Evolutionary conservation across 768 basidiomycete species (phyloP).

Genomic region (Mycena haematopus): DNA sequence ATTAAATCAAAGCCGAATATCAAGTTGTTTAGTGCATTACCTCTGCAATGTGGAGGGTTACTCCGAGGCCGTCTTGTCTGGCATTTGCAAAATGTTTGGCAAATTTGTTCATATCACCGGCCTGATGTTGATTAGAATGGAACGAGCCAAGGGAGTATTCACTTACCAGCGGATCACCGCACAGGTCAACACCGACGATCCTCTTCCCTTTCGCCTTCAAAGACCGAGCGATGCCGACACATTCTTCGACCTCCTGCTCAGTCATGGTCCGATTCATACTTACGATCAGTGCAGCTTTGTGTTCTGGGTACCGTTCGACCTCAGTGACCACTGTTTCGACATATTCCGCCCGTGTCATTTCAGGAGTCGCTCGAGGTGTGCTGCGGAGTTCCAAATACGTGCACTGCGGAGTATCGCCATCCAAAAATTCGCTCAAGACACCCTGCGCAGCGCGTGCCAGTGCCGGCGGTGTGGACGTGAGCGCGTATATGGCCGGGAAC

Average conservation of each 20-base stretch:
- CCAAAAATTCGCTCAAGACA: slow-evolving; percentile 72
- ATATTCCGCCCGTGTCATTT: slow-evolving; percentile 68
- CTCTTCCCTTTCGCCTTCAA: slow-evolving; percentile 63
- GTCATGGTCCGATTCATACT: slow-evolving; percentile 78
- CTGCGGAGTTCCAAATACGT: slow-evolving; percentile 84
- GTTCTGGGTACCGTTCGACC: slow-evolving; percentile 59
- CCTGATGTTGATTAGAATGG: slow-evolving; percentile 33
- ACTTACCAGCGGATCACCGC: slow-evolving; percentile 67
- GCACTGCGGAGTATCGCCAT: slow-evolving; percentile 57
- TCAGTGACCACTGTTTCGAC: slow-evolving; percentile 69
- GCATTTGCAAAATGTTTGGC: slow-evolving; percentile 58
- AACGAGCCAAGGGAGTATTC: slow-evolving; percentile 15
- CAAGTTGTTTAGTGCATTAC: slow-evolving; percentile 40
- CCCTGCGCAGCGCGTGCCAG: slow-evolving; percentile 63
- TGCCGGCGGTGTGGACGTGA: slow-evolving; percentile 66
- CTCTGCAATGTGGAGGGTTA: slow-evolving; percentile 89
- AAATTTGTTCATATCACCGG: slow-evolving; percentile 62
- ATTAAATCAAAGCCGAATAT: neutral
- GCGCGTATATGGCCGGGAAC: slow-evolving; percentile 69
- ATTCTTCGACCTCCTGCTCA: slow-evolving; percentile 54
- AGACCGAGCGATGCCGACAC: slow-evolving; percentile 59
- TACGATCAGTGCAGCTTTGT: slow-evolving; percentile 67
- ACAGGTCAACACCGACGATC: slow-evolving; percentile 82
- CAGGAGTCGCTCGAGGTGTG: slow-evolving; percentile 65
- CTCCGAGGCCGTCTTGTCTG: slow-evolving; percentile 62